Base-by-base conservation (phyloP, 2,329 filamentous ascomycete species). In the Biscogniauxia sp. region DNA sequence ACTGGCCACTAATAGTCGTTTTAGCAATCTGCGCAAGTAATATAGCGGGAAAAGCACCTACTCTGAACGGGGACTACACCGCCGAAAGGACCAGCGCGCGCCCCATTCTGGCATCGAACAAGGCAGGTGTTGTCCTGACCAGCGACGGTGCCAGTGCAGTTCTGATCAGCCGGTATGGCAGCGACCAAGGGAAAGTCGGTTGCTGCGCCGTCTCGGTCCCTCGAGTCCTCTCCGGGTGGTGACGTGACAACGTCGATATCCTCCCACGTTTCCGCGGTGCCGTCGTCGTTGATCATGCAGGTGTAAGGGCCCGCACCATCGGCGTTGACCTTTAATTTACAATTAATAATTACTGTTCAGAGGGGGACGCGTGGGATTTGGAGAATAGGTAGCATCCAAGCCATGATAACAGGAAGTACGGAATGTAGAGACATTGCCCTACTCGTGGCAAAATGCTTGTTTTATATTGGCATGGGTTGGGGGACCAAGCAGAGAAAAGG, bases 241-340 rank as follows among this genome's bases (percentile, higher is more conserved):
- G 83, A 82, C 60, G 77, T 76, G 23, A 82, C 83, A 57, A 88
- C 85, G 37, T 80, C 74, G 70, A 86, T 82, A 62, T 81, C 74
- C 20, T 75, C 71, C 80, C 84, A 88, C 64, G 76, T 72, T 54
- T 77, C 70, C 23, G 80, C 86, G 4, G 85, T 86, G 59, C 78
- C 87, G 60, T 86, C 85, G 58, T 78, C 73, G 69, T 88, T 87
- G 71, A 89, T 86, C 79, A 85, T 85, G 77, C 86, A 88, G 6
- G 77, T 82, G 74, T 87, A 89, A 1, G 86, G 86, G 19, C 87
- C 87, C 61, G 84, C 87, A 60, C 87, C 87, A 66, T 90, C 87
- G 45, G 79, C 79, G 74, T 89, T 89, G 72, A 89, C 85, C 37
- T 45, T 32, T 32, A 32, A 13, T 32, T 32, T 32, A 13, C 9